Evolutionary conservation across 1,284 basidiomycete genomes (phyloP).

Genomic region (Mycosarcoma mackinlayi): DNA sequence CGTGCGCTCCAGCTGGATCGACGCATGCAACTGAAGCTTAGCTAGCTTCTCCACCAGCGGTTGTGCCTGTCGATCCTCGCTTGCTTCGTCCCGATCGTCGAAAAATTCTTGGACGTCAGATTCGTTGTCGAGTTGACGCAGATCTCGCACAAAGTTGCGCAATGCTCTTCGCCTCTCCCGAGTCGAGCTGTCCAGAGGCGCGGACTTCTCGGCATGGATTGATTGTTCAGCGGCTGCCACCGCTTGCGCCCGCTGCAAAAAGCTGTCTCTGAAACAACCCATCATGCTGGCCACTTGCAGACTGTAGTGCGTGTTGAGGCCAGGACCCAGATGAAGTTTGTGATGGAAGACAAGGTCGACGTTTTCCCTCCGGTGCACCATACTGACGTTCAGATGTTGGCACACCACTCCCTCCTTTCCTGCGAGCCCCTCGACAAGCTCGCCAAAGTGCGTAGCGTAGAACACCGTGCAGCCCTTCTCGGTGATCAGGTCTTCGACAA

Average conservation of each 20-base stretch:
- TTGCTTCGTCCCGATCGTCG: background rate
- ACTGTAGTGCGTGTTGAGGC: conserved; percentile 46
- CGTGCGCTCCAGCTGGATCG: conserved; percentile 10
- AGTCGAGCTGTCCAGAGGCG: background rate
- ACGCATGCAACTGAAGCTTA: conserved; percentile 13
- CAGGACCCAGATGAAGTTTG: conserved; percentile 30
- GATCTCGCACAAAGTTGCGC: conserved; percentile 13
- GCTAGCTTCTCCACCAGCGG: conserved; percentile 15
- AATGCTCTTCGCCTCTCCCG: conserved; percentile 22
- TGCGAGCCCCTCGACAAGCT: conserved; percentile 41
- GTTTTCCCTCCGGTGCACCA: conserved; percentile 8
- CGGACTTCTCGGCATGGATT: conserved; percentile 1
- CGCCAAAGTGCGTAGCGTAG: conserved; percentile 81
- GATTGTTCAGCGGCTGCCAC: conserved; percentile 22
- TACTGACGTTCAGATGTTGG: conserved; percentile 36
- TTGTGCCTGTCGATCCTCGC: background rate
- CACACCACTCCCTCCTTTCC: conserved; percentile 32
- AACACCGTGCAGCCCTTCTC: conserved; percentile 78
- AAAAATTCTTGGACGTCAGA: background rate
- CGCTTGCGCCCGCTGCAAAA: conserved; percentile 20
- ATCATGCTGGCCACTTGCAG: conserved; percentile 50
- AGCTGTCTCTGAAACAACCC: conserved; percentile 24
- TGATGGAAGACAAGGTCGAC: conserved; percentile 40
- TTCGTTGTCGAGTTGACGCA: conserved; percentile 6
- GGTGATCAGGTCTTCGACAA: conserved; percentile 84